Percentiles rank a stretch among this genome's conserved stretches.
Conservation (phyloP, 2,329 filamentous ascomycete species). For the Sphaceloma murrayae region DNA sequence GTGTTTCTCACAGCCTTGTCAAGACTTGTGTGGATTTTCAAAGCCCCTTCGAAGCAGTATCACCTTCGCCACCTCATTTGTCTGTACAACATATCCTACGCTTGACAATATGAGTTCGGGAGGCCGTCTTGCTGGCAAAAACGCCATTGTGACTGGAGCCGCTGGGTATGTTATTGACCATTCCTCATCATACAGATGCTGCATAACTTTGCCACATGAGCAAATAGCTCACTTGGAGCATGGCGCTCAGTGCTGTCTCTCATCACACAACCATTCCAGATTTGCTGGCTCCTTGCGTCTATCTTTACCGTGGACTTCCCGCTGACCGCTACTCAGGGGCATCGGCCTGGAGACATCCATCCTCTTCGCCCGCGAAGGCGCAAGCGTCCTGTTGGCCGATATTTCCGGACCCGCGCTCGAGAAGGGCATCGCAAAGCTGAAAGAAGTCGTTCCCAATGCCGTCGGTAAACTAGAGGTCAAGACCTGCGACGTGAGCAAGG, state of each 20-base stretch:
- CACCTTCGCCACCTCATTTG: neutral
- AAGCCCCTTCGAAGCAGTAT: neutral
- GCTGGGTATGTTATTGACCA: conserved; percentile 55
- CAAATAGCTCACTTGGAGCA: too few relatives aligned
- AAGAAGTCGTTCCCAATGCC: conserved; percentile 52
- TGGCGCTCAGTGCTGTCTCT: too few relatives aligned
- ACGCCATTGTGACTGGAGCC: conserved; percentile 71
- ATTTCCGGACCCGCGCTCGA: conserved; percentile 70
- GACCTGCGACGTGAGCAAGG: conserved; percentile 75
- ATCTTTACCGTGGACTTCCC: neutral
- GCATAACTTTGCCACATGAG: too few relatives aligned
- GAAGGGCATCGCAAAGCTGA: conserved; percentile 64
- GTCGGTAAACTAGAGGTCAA: conserved; percentile 51
- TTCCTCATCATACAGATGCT: neutral
- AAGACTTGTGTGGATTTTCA: neutral
- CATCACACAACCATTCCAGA: too few relatives aligned
- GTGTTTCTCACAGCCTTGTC: neutral
- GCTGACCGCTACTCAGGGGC: conserved; percentile 46
- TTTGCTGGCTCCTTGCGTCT: neutral
- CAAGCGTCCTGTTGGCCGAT: conserved; percentile 74
- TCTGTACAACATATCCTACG: neutral
- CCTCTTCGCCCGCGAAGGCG: conserved; percentile 81
- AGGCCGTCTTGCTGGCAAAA: conserved; percentile 53
- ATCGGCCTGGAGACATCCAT: conserved; percentile 89
- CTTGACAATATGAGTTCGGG: conserved; percentile 10